Evolutionary conservation across 78 protist species (phyloP), one percentile per base, ranked within the genome.

Genomic region (Isochrysis galbana): DNA sequence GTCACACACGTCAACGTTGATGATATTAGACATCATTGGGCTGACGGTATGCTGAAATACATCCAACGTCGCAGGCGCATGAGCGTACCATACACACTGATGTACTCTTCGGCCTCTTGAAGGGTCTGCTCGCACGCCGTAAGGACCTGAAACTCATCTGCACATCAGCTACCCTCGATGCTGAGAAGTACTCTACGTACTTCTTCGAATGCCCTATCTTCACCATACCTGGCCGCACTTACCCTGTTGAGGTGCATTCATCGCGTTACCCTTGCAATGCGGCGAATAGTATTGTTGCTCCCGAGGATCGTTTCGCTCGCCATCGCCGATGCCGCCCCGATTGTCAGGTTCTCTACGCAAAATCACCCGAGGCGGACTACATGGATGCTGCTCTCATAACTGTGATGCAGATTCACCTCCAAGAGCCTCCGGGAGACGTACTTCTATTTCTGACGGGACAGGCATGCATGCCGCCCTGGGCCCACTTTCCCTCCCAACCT

Each of bases 21-120:
- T n/a, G n/a, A n/a, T n/a, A n/a, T n/a, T n/a, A n/a, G n/a, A n/a
- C n/a, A n/a, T n/a, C n/a, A n/a, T n/a, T n/a, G n/a, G n/a, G n/a
- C n/a, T n/a, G n/a, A n/a, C n/a, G n/a, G n/a, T n/a, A n/a, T n/a
- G n/a, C n/a, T n/a, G n/a, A n/a, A n/a, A n/a, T n/a, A n/a, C n/a
- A n/a, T n/a, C n/a, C n/a, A n/a, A n/a, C n/a, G n/a, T n/a, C n/a
- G n/a, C 26, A 39, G 74, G 74, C 93, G 19, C 99, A 99, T 97
- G 99, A 99, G 93, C 95, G 99, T 47, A 96, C 99, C 23, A 94
- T 99, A 89, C 93, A 96, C 95, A 99, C 99, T 5, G 99, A 98
- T 89, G 99, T 99, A 1, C 93, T 99, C 84, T 99, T 99, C 91
- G 99, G 99, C 7, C 93, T 99, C 38, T 83, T 98, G 84, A 99